Base-by-base conservation (phyloP, 2,329 filamentous ascomycete genomes). In the Paraconiothyrium brasiliense region DNA sequence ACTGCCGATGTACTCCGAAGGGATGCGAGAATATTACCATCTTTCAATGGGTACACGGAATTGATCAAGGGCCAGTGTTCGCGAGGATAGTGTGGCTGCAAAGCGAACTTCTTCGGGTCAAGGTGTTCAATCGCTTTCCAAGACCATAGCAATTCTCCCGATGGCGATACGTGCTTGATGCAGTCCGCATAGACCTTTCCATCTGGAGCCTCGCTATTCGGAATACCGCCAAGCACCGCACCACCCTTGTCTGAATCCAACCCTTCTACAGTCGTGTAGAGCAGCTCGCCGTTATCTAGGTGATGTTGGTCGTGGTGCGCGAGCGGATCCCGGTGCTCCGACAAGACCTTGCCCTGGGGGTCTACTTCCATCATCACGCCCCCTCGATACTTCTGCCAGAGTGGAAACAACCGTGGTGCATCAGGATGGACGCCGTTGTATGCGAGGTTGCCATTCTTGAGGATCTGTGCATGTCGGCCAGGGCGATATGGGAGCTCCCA, bases 31-130 rank as follows among this genome's bases (percentile, higher is more conserved):
- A 83, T 79, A 49, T 80, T 77, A 1, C 81, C 80, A 35, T 82
- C 79, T 2, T 67, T 66, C 14, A 81, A 67, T 35, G 78, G 75
- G 3, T 73, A 69, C 9, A 83, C 79, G 6, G 76, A 78, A 58
- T 83, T 84, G 61, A 84, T 83, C 3, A 83, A 71, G 1, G 82
- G 80, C 69, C 78, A 83, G 67, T 84, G 81, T 49, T 80, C 78
- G 11, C 78, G 74, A 27, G 77, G 72, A 62, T 78, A 80, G 59
- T 79, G 76, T 5, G 78, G 68, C 37, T 83, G 80, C 1, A 82
- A 72, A 4, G 77, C 73, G 57, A 80, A 84, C 47, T 74, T 70
- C 3, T 75, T 71, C 0, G 74, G 73, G 37, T 77, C 73, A 0
- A 83, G 71, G 54, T 79, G 75, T 27, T 83, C 80, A 41, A 78